Percentiles rank a stretch among this genome's conserved stretches.
phyloP scores from a whole-genome alignment of 805 yeast species.

The Barnettozyma salicaria region DNA sequence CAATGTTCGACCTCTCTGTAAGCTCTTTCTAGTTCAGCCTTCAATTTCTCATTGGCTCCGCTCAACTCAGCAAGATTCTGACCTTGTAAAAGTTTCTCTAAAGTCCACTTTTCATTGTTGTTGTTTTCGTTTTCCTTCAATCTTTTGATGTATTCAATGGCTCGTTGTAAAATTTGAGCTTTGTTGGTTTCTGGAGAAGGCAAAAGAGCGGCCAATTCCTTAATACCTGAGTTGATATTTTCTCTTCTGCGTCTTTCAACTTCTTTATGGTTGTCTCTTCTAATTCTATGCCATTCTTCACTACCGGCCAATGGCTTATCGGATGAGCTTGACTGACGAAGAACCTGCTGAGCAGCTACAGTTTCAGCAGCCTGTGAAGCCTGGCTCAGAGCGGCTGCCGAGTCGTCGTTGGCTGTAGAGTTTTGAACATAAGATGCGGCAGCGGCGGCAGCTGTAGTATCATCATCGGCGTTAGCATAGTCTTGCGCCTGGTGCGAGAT shows the following conservation, averaged over 20 bases:
- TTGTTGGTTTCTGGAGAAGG: constrained; percentile 86
- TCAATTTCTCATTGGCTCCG: constrained; percentile 80
- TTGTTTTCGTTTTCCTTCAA: constrained; percentile 85
- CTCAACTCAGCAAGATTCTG: constrained; percentile 85
- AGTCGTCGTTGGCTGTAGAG: neutral
- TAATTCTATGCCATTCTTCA: constrained; percentile 76
- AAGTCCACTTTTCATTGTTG: constrained; percentile 90
- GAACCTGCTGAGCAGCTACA: constrained; percentile 14
- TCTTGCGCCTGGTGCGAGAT: constrained; percentile 16
- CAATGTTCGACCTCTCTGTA: constrained; percentile 87
- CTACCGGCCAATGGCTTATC: constrained; percentile 63
- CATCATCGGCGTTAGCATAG: constrained; percentile 14
- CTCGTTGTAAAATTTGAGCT: constrained; percentile 81
- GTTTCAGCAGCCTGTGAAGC: constrained; percentile 9
- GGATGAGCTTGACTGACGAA: constrained; percentile 14
- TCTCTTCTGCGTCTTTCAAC: constrained; percentile 92
- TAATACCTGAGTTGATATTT: constrained; percentile 80
- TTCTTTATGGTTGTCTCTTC: constrained; percentile 90
- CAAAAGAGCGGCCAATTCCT: constrained; percentile 66
- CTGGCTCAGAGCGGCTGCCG: neutral
- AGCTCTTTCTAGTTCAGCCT: constrained; percentile 82
- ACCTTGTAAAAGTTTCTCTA: constrained; percentile 86
- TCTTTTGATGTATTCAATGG: constrained; percentile 85
- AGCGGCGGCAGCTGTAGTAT: constrained; percentile 11
- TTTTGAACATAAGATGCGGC: constrained; percentile 8